A percentile compares a stretch with the other conserved stretches of the same genome.
phyloP scores from a whole-genome alignment of 139 green algal species.

The Tetraselmis striata region DNA sequence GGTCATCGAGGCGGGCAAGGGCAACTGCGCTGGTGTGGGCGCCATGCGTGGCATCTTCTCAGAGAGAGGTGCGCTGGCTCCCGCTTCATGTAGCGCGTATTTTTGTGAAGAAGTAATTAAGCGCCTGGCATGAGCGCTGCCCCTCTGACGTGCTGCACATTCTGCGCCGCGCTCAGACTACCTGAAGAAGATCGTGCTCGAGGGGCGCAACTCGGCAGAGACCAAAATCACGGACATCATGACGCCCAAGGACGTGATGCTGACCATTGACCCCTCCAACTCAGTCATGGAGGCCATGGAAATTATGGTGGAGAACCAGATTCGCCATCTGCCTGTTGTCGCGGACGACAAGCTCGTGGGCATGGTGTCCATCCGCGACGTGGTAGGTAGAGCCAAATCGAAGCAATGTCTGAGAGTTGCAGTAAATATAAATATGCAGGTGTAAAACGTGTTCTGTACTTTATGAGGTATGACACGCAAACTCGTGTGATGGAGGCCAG shows the following conservation, averaged over 20 bases:
- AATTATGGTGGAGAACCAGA: conserved; percentile 9
- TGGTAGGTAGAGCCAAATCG: not conserved
- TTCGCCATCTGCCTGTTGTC: conserved; percentile 3
- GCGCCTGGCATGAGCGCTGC: too few relatives aligned
- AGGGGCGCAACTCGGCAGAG: not conserved
- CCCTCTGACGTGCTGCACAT: too few relatives aligned
- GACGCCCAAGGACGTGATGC: not conserved
- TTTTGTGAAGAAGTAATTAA: too few relatives aligned
- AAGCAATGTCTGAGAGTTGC: too few relatives aligned
- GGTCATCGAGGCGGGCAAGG: not conserved
- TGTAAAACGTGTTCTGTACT: too few relatives aligned
- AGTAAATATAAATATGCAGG: too few relatives aligned
- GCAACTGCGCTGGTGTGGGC: not conserved
- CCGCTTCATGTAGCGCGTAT: too few relatives aligned
- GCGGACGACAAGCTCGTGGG: not conserved
- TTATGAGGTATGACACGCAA: too few relatives aligned
- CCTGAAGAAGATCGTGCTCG: conserved; percentile 5
- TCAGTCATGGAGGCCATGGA: conserved; percentile 5
- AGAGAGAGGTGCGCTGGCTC: not conserved
- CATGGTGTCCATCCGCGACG: conserved; percentile 3
- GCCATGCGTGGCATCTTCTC: conserved; percentile 4
- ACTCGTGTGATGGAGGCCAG: too few relatives aligned
- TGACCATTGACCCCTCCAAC: not conserved
- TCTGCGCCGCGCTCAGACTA: too few relatives aligned
- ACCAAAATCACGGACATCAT: conserved; percentile 3